A percentile compares a stretch with the other conserved stretches of the same genome.
These are phyloP conservation scores for Lotmaria passim DNA, from an alignment of 208 protist genomes.

Conservation along the genomic window DNA sequence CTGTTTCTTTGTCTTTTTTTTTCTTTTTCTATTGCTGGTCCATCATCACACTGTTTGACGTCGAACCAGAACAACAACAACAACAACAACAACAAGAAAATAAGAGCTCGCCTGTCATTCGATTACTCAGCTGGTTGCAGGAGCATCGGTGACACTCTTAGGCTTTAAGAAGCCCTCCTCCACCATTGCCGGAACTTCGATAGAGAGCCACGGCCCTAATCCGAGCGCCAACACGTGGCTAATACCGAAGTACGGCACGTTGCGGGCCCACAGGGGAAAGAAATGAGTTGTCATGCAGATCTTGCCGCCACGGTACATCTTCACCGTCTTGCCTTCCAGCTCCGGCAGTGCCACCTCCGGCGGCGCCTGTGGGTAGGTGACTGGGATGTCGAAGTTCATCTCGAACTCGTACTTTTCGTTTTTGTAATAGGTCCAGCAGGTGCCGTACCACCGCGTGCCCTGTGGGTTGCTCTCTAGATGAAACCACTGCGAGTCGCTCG, in stretches of 20 bases:
- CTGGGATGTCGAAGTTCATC: slow-evolving; percentile 97
- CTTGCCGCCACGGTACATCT: slow-evolving; percentile 99
- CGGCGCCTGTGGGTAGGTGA: slow-evolving; percentile 95
- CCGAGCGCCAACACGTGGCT: slow-evolving; percentile 97
- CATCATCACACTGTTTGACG: too few species aligned
- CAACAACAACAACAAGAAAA: too few species aligned
- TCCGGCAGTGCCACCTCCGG: slow-evolving; percentile 97
- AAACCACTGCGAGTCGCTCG: slow-evolving; percentile 97
- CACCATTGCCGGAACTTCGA: slow-evolving; percentile 97
- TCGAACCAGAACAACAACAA: too few species aligned
- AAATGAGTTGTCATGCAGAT: slow-evolving; percentile 99
- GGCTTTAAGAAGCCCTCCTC: slow-evolving; percentile 86
- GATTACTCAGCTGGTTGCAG: too few species aligned
- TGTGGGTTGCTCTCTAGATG: slow-evolving; percentile 94
- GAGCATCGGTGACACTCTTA: too few species aligned
- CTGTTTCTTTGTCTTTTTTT: too few species aligned
- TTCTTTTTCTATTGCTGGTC: too few species aligned
- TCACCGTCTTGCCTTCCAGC: slow-evolving; percentile 97
- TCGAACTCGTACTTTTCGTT: slow-evolving; percentile 97
- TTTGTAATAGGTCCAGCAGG: slow-evolving; percentile 97
- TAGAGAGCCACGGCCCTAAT: slow-evolving; percentile 96
- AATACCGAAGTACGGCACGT: slow-evolving; percentile 98
- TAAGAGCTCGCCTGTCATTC: too few species aligned
- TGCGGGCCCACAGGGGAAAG: slow-evolving; percentile 97
- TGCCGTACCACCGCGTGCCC: slow-evolving; percentile 97